Evolutionary conservation across 495 filamentous ascomycete species (phyloP).

Genomic region (Xylaria grammica): DNA sequence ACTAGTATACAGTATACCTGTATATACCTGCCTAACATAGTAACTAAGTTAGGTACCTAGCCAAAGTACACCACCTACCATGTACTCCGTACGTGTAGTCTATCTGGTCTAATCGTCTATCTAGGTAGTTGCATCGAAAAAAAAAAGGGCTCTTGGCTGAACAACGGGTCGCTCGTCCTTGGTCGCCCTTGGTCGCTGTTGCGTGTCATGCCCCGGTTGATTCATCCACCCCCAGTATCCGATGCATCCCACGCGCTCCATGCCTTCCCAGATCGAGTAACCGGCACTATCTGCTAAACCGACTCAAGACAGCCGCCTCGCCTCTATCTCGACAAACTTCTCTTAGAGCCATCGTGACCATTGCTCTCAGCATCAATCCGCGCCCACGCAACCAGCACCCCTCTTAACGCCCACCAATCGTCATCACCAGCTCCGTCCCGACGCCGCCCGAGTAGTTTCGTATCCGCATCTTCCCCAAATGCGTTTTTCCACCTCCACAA

Average conservation of each 20-base stretch:
- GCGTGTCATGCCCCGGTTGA: constrained; percentile 23
- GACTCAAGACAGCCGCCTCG: constrained; percentile 21
- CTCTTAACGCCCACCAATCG: constrained; percentile 27
- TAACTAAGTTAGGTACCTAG: too few species aligned
- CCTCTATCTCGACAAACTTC: constrained; percentile 28
- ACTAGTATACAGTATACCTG: too few species aligned
- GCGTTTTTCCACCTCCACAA: constrained; percentile 13
- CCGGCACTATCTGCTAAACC: constrained; percentile 26
- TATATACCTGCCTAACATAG: too few species aligned
- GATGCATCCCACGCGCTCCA: background rate
- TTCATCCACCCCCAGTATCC: constrained; percentile 14
- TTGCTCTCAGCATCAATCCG: constrained; percentile 18
- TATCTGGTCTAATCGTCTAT: too few species aligned
- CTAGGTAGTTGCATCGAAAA: too few species aligned
- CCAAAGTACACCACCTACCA: too few species aligned
- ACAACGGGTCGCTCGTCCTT: background rate
- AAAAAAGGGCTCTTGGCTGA: background rate
- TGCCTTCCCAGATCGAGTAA: constrained; percentile 18
- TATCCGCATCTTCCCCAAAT: constrained; percentile 21
- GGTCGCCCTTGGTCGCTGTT: background rate
- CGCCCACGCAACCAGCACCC: constrained; percentile 20
- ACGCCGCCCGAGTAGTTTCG: background rate
- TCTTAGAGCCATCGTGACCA: constrained; percentile 25
- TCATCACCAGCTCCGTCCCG: constrained; percentile 18
- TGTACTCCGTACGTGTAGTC: too few species aligned